Evolutionary conservation across 73 alveolate species (phyloP), one percentile per base, ranked within the genome.

Genomic region (Paraurostyla sp.): DNA sequence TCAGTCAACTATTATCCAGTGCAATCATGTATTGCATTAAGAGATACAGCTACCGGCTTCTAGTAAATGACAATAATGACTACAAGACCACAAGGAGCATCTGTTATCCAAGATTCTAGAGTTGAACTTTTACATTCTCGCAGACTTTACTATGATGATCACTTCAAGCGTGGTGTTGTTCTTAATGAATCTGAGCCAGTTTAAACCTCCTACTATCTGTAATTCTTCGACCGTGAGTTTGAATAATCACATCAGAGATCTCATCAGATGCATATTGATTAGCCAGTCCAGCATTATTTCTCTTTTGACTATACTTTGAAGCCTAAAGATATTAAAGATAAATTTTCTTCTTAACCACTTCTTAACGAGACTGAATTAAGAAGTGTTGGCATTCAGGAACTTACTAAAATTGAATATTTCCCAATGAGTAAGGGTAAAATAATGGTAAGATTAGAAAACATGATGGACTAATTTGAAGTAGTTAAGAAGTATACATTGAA

Each of bases 121-220:
- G 93, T 98, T 38, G 98, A 96, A 76, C 88, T 97, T 49, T 93
- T 97, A 98, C 89, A 97, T 29, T 97, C 94, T 81, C 96, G 99
- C 60, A 92, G 96, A 60, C 40, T 60, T 1, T 85, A 83, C 51
- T 48, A 68, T 30, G 95, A 85, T 92, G 99, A 97, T 92, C 56
- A 81, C n/a, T 27, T 9, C 7, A 16, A 3, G 7, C 93, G 95
- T 90, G 99, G 99, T 15, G 93, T 95, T 0, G 90, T 80, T 20
- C 7, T 97, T 45, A 91, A 93, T 65, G 99, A 97, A 71, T 83
- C 91, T 1, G 91, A 92, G 23, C 50, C 68, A 29, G 89, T 78
- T 45, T 7, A 50, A 11, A 58, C 89, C 0, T 7, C 50, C 38
- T 78, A 78, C 27, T 51, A 52, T n/a, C 30, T 78, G 7, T 36